phyloP scores from a whole-genome alignment of 2,329 filamentous ascomycete genomes.

The Hortaea werneckii region DNA sequence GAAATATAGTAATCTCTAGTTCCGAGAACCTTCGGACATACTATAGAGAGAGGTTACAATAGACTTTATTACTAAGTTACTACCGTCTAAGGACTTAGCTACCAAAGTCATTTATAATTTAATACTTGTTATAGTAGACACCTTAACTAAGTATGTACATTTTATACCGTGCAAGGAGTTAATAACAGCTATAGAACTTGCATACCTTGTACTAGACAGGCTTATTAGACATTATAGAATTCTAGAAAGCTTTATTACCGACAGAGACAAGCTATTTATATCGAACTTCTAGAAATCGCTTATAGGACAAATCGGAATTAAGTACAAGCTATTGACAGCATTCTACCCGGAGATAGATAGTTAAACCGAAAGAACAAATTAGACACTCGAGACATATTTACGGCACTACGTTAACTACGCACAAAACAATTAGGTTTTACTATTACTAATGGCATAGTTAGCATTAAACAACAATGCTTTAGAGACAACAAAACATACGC shows the following conservation, averaged over 20 bases:
- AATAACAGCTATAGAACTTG: slow-evolving; percentile 9
- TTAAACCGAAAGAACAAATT: background rate
- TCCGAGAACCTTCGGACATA: slow-evolving; percentile 2
- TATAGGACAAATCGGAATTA: slow-evolving; percentile 9
- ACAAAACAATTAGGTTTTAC: slow-evolving; percentile 3
- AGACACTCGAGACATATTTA: slow-evolving; percentile 1
- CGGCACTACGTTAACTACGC: slow-evolving; percentile 1
- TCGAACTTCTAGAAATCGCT: slow-evolving; percentile 11
- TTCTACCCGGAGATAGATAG: slow-evolving; percentile 19
- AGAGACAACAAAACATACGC: slow-evolving; percentile 7
- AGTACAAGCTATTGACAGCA: slow-evolving; percentile 14
- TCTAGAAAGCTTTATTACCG: slow-evolving; percentile 10
- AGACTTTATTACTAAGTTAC: slow-evolving; percentile 17
- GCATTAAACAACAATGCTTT: slow-evolving; percentile 12
- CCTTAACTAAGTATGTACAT: slow-evolving; percentile 10
- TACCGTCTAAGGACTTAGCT: slow-evolving; percentile 3
- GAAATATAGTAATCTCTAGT: slow-evolving; percentile 8
- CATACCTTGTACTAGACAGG: slow-evolving; percentile 11
- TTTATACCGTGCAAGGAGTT: slow-evolving; percentile 8
- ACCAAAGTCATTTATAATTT: slow-evolving; percentile 5
- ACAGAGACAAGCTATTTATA: slow-evolving; percentile 14
- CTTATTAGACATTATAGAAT: slow-evolving; percentile 11
- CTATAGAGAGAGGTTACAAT: slow-evolving; percentile 13
- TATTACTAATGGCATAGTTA: slow-evolving; percentile 16
- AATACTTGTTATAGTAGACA: slow-evolving; percentile 15